Percentiles rank a stretch among this genome's conserved stretches.
Conservation (phyloP, 768 basidiomycete species). For the Leccinum olivaceopallidum region DNA sequence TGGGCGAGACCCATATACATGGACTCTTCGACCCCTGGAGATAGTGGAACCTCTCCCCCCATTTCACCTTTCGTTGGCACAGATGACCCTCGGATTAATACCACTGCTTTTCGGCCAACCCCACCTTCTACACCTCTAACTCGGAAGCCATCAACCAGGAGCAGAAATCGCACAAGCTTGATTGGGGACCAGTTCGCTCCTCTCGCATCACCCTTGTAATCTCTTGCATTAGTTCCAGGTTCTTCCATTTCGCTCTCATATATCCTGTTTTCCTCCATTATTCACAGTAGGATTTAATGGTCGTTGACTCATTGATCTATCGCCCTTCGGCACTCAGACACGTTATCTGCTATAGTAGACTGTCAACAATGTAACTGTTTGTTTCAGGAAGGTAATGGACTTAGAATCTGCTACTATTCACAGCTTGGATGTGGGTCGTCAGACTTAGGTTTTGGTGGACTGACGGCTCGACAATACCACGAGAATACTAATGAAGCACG, state of each 20-base stretch:
- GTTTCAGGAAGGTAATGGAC: background rate
- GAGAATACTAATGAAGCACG: no score
- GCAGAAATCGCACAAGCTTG: constrained; percentile 53
- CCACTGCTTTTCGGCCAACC: constrained; percentile 33
- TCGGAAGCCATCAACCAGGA: constrained; percentile 60
- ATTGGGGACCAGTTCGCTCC: constrained; percentile 32
- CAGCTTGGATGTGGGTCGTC: background rate
- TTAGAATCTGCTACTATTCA: background rate
- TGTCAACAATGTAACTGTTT: constrained; percentile 1
- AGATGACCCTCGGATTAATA: constrained; percentile 37
- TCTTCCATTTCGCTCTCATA: constrained; percentile 8
- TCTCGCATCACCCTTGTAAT: constrained; percentile 18
- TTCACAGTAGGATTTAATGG: constrained; percentile 1
- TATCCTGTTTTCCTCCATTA: background rate
- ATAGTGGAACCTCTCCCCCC: constrained; percentile 21
- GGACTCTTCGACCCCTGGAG: constrained; percentile 38
- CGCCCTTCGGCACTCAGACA: background rate
- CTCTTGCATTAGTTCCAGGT: background rate
- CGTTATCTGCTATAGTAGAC: constrained; percentile 11
- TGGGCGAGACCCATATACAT: constrained; percentile 48
- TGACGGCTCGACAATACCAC: no score
- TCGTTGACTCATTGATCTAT: background rate
- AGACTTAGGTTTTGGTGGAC: background rate
- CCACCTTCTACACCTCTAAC: constrained; percentile 56
- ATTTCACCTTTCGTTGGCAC: constrained; percentile 35